Conservation (phyloP, 1,284 basidiomycete genomes). For the Leucoagaricus sp. region DNA sequence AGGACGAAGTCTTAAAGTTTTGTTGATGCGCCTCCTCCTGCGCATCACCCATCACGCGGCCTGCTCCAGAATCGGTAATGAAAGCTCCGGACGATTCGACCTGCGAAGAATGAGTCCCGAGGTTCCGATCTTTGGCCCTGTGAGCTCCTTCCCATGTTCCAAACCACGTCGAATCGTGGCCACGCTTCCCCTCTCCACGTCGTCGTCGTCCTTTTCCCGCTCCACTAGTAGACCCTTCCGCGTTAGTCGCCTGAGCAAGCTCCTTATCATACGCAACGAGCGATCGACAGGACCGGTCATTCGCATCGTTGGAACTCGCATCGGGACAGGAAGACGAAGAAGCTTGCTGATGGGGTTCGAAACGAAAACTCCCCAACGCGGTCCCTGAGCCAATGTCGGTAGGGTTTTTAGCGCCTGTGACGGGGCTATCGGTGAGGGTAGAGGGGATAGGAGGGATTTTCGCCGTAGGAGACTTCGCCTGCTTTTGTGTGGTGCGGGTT, state of each 20-base stretch:
- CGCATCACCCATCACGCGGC: background rate
- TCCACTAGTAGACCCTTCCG: conserved; percentile 1
- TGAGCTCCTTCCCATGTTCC: conserved; percentile 12
- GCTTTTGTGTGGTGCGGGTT: conserved; percentile 32
- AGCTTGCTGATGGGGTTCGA: conserved; percentile 16
- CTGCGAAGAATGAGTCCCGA: conserved; percentile 10
- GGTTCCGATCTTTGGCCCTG: background rate
- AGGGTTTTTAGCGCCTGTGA: conserved; percentile 22
- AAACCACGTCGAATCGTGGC: conserved; percentile 8
- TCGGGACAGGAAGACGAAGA: conserved; percentile 8
- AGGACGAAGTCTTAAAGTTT: conserved; percentile 15
- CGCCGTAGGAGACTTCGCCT: conserved; percentile 33
- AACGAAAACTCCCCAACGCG: conserved; percentile 14
- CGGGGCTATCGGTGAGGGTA: conserved; percentile 16
- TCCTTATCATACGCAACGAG: conserved; percentile 13
- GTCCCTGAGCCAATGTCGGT: conserved; percentile 17
- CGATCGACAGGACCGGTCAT: conserved; percentile 12
- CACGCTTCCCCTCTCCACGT: conserved; percentile 1
- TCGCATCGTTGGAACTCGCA: conserved; percentile 2
- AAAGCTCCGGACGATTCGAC: conserved; percentile 7
- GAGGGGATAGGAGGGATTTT: conserved; percentile 17
- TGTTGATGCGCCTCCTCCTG: conserved; percentile 8
- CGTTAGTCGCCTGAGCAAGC: conserved; percentile 10
- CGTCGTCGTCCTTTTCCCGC: background rate
- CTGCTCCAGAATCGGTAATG: background rate